Evolutionary conservation across 768 basidiomycete species (phyloP).

Genomic region (Phallus indusiatus): DNA sequence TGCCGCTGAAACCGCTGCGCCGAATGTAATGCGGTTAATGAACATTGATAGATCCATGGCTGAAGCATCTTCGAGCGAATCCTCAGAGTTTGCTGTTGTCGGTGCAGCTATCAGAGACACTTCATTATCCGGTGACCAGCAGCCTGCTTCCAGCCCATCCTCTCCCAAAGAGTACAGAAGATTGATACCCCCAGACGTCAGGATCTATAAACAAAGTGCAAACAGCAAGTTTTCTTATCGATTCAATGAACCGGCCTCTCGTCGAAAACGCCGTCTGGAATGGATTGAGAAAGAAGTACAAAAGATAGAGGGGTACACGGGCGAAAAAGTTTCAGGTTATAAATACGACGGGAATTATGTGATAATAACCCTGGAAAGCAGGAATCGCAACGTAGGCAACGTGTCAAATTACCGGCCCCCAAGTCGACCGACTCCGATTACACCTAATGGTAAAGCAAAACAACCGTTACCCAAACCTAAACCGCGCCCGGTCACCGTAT

Average conservation of each 20-base stretch:
- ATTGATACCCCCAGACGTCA: constrained; percentile 1
- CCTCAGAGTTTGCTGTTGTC: not conserved
- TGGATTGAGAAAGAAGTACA: constrained; percentile 6
- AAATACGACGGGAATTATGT: constrained; percentile 6
- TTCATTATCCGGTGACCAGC: not conserved
- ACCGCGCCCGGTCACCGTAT: no score
- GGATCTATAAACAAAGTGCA: not conserved
- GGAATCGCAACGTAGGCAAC: not conserved
- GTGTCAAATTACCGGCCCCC: not conserved
- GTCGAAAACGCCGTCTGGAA: not conserved
- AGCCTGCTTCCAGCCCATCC: not conserved
- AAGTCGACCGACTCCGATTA: not conserved
- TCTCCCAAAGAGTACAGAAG: constrained; percentile 1
- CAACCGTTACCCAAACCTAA: no score
- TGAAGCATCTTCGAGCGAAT: not conserved
- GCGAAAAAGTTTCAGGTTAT: constrained; percentile 2
- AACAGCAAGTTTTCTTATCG: not conserved
- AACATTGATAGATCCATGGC: not conserved
- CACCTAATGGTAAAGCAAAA: not conserved
- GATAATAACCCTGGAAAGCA: not conserved
- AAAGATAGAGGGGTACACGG: constrained; percentile 8
- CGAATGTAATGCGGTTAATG: not conserved
- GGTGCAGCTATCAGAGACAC: constrained; percentile 4
- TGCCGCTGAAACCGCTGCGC: not conserved
- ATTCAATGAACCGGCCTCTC: not conserved